Evolutionary conservation across 2,329 filamentous ascomycete species (phyloP), one percentile per base, ranked within the genome.

Genomic region (Chalaropsis ovoidea): DNA sequence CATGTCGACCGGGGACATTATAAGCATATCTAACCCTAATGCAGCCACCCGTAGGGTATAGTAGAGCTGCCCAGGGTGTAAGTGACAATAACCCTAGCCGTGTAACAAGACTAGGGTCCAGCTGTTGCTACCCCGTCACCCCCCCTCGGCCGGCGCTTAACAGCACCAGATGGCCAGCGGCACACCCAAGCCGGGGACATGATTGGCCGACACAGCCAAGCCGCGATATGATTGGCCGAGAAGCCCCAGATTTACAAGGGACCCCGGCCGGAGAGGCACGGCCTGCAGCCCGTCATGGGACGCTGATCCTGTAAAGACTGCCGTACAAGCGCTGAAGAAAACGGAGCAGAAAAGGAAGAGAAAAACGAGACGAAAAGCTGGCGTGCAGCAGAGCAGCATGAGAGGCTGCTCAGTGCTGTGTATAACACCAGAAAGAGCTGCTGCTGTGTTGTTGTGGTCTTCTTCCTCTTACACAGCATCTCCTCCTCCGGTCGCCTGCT

Each of bases 381-480:
- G 31, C 22, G n/a, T 35, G 27, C 8, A 39, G 13, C n/a, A 17
- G 17, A 58, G 10, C 24, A n/a, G 24, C 17, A 39, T 4, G 8
- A 58, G n/a, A 58, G 54, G 15, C 7, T 19, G 22, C 10, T 13
- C n/a, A 10, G 17, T 31, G 27, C 27, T 39, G 54, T 39, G 54
- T 58, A 58, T 58, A 58, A 58, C 54, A 58, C 54, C 27, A 58
- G 15, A 58, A 35, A 58, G 54, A 17, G 11, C 54, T 58, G 54
- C 54, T 58, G 27, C 13, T 58, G 54, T 10, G 24, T 39, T 19
- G 54, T n/a, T 35, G 54, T 35, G 54, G 10, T 58, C 8, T 35
- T 58, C 15, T 58, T 58, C 15, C 31, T 58, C 58, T 61, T 27
- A 17, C 41, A 58, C 54, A 13, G 54, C 54, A 58, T 49, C 61